Conservation (phyloP, 148 eudicot species). For the Gaultheria prostrata region DNA sequence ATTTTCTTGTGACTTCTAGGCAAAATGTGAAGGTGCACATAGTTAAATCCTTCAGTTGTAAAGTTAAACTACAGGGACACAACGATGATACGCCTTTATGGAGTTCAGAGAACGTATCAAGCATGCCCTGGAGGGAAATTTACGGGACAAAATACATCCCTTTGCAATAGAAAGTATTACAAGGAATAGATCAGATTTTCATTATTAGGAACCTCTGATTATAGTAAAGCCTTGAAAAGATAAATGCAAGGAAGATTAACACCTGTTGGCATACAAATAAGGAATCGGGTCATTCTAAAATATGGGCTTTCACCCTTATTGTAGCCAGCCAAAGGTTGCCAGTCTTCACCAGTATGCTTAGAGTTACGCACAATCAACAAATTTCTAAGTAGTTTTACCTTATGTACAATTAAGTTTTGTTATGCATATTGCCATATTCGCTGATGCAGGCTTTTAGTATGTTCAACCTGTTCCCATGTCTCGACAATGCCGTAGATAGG, state of each 20-base stretch:
- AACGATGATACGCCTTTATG: neutral
- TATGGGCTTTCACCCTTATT: neutral
- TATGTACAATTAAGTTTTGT: neutral
- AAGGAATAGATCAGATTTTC: neutral
- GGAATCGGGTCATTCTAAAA: neutral
- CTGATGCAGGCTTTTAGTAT: neutral
- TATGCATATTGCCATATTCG: neutral
- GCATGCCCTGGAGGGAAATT: neutral
- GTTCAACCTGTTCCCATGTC: neutral
- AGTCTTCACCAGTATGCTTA: neutral
- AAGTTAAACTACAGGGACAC: neutral
- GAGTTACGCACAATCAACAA: neutral
- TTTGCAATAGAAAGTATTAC: too few relatives aligned
- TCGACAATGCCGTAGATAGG: neutral
- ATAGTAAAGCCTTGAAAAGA: slow-evolving; percentile 2
- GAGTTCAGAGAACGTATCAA: neutral
- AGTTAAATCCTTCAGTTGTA: neutral
- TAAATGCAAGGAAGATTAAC: neutral
- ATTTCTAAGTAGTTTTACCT: neutral
- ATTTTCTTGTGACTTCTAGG: neutral
- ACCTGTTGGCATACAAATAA: neutral
- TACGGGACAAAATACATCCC: neutral
- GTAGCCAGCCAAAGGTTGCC: neutral
- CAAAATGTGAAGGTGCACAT: neutral
- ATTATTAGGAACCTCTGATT: neutral